Base-by-base conservation (phyloP, 2,329 filamentous ascomycete genomes). In the Amauroascus verrucosus region DNA sequence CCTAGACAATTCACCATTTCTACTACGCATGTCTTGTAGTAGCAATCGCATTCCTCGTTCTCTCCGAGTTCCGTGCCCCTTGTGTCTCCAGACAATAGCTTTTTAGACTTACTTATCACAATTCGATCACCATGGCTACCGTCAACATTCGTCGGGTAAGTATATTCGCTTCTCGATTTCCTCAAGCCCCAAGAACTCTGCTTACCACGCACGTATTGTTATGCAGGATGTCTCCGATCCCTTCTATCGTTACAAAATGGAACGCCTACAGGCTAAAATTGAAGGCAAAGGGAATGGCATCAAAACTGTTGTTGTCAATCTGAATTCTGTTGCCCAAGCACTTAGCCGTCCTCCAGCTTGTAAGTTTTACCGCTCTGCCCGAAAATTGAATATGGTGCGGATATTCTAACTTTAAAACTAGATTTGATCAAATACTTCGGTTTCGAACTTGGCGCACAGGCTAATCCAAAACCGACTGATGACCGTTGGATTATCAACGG, bases 241-340 rank as follows among this genome's bases (percentile, higher is more conserved):
- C 76, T 98, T 96, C 83, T 98, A 98, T 78, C 93, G 93, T 73
- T 98, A 98, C 84, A 98, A 98, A 83, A 98, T 98, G 93, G 93
- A 97, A 78, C 85, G 84, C 65, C 78, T 98, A 70, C 88, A 95
- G 79, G 95, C 93, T 72, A 98, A 98, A 81, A 94, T 98, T 65
- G 93, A 98, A 77, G 93, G 93, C 75, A 98, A 98, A 76, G 93
- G 93, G 63, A 98, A 98, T 77, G 93, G 93, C 69, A 98, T 98
- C 83, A 98, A 98, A 80, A 98, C 80, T 65, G 93, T 98, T 67
- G 85, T 98, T 64, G 88, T 95, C 80, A 98, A 98, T 75, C 76
- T 98, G 69, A 88, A 84, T 79, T 94, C 87, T 69, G 89, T 98
- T 63, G 90, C 91, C 64, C 79, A 86, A 67, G 94, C 91, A 59